Percentiles rank a stretch among this genome's conserved stretches.
These are phyloP conservation scores for Backusella psychrophila DNA, from an alignment of 192 early-diverging fungal species.

Conservation along the genomic window DNA sequence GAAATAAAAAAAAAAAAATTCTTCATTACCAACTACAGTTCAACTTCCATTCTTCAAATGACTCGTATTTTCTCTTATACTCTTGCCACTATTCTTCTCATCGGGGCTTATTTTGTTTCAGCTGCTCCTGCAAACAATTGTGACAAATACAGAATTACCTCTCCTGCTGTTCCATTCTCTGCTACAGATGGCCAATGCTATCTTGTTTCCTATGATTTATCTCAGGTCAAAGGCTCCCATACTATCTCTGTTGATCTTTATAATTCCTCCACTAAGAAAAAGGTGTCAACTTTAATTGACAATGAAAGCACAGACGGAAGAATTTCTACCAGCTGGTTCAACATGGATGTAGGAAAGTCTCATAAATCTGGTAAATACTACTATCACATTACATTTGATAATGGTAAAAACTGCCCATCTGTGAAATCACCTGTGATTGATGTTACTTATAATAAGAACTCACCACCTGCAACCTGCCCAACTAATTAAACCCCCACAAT, in stretches of 20 bases:
- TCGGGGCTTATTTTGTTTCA: not conserved
- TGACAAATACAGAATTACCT: not conserved
- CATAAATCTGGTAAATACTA: slow-evolving; percentile 9
- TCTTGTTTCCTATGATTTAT: not conserved
- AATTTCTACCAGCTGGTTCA: slow-evolving; percentile 1
- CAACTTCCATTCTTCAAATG: not conserved
- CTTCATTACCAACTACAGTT: not conserved
- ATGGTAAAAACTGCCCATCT: not conserved
- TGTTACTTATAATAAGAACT: slow-evolving; percentile 14
- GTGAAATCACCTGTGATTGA: not conserved
- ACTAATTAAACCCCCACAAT: not conserved
- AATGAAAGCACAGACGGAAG: not conserved
- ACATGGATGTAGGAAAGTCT: not conserved
- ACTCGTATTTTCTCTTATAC: not conserved
- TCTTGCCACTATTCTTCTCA: not conserved
- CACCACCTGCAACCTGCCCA: not conserved
- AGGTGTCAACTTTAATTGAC: not conserved
- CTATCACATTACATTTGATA: not conserved
- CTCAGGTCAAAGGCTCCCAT: too few species aligned
- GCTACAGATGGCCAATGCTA: not conserved
- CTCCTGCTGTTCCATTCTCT: not conserved
- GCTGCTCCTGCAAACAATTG: slow-evolving; percentile 5
- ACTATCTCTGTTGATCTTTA: not conserved
- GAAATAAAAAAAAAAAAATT: not conserved
- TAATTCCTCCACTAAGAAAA: not conserved